Evolutionary conservation across 208 protist genomes (phyloP), one percentile per base, ranked within the genome.

Genomic region (Trichomonas vaginalis): DNA sequence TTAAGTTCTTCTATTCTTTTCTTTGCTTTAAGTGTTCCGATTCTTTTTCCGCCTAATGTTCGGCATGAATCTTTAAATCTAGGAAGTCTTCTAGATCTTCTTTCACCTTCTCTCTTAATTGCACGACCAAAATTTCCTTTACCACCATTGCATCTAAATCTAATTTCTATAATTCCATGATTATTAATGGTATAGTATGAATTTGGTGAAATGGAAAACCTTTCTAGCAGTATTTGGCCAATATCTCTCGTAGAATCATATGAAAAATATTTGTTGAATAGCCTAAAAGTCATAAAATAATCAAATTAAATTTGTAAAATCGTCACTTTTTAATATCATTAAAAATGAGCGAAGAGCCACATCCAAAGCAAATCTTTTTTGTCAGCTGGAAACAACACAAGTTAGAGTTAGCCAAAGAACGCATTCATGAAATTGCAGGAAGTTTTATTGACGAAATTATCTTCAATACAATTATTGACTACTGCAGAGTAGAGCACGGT

Each of bases 341-440:
- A n/a, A n/a, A n/a, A 56, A 56, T 56, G 49, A 56, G 49, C 49
- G 49, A 56, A 56, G 49, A 56, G 15, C 12, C 15, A 21, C 79
- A 86, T 15, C 79, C 79, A 48, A 90, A 90, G 42, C 8, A 15
- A n/a, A 90, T 90, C 42, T 39, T 45, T 48, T 48, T 90, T 48
- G 82, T 90, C 1, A 90, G 82, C 23, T 90, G 82, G 82, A 90
- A 90, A 90, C 35, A 90, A n/a, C 82, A 90, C 48, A 90, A 90
- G 48, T 15, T 48, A 9, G 82, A 90, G 6, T 40, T 23, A 8
- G 82, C 82, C 15, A 23, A 45, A n/a, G 27, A 23, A 23, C 82
- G 48, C 35, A 39, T 90, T 35, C n/a, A 90, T 21, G 10, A 21
- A 48, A 39, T 90, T 46, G 35, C 1, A 1, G 10, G 27, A 27